Base-by-base conservation (phyloP, 2,329 filamentous ascomycete genomes). In the Venturia effusa region DNA sequence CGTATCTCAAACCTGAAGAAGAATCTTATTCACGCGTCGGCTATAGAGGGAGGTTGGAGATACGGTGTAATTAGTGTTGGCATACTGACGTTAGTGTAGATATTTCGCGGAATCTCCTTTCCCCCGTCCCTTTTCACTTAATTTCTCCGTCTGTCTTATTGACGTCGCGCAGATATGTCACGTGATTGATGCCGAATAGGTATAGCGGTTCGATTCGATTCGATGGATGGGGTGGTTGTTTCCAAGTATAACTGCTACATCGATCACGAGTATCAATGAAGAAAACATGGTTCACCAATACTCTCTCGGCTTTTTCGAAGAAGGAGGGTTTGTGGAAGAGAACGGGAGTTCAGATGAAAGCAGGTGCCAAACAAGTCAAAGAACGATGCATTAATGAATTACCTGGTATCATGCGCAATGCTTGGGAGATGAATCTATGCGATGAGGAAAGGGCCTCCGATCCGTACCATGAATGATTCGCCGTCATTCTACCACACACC, bases 21-120 rank as follows among this genome's bases (percentile, higher is more conserved):
- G 24, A 75, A 74, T 37, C 67, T 79, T 43, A 68, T 77, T 2
- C 68, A 74, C 65, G 73, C 78, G 34, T 76, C 77, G 0, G 67
- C 62, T 5, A 74, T 78, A 64, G 65, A 70, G 8, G 65, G 65
- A 70, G 8, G 71, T 76, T 0, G 76, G 76, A 0, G 77, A 78
- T 65, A 77, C 71, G 0, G 71, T 79, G 37, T 79, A n/a, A n/a
- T n/a, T n/a, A n/a, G n/a, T n/a, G 73, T 70, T 77, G 75, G 75
- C 75, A 77, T 61, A 69, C 70, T 40, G 76, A 78, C 69, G 74
- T 75, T 67, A 68, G 74, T n/a, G n/a, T n/a, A n/a, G n/a, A n/a
- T n/a, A n/a, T n/a, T n/a, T n/a, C n/a, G n/a, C n/a, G n/a, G n/a
- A n/a, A n/a, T n/a, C n/a, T n/a, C n/a, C n/a, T 69, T 6, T 62